phyloP scores from a whole-genome alignment of 2,329 filamentous ascomycete genomes.

The Colletotrichum shisoi region DNA sequence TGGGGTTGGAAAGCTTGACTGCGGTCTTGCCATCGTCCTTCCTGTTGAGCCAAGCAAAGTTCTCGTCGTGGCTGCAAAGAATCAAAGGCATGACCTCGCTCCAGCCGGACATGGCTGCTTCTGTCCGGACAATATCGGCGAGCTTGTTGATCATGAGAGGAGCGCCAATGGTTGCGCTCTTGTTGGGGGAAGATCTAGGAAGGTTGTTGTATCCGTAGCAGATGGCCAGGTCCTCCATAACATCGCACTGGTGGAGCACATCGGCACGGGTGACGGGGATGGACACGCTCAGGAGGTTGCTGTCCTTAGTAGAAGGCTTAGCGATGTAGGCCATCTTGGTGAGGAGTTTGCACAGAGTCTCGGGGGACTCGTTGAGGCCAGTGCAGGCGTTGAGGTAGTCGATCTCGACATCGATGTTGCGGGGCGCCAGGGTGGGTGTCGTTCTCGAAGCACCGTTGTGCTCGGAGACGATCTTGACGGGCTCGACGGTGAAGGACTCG shows the following conservation, averaged over 20 bases:
- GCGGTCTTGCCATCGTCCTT: slow-evolving; percentile 85
- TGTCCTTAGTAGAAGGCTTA: slow-evolving; percentile 72
- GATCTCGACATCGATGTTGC: slow-evolving; percentile 81
- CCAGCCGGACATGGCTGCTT: slow-evolving; percentile 95
- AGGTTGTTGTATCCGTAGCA: slow-evolving; percentile 98
- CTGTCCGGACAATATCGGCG: slow-evolving; percentile 84
- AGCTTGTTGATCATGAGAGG: slow-evolving; percentile 94
- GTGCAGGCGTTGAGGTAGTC: slow-evolving; percentile 95
- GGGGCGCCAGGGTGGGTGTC: slow-evolving; percentile 80
- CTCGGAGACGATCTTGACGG: slow-evolving; percentile 87
- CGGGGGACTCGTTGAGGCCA: slow-evolving; percentile 77
- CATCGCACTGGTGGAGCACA: slow-evolving; percentile 93
- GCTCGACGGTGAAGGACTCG: slow-evolving; percentile 91
- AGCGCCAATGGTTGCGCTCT: slow-evolving; percentile 84
- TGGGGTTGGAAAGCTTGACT: slow-evolving; percentile 87
- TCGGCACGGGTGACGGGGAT: slow-evolving; percentile 92
- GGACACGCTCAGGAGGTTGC: slow-evolving; percentile 78
- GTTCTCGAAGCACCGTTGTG: slow-evolving; percentile 86
- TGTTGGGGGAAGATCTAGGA: slow-evolving; percentile 84
- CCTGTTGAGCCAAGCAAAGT: slow-evolving; percentile 93
- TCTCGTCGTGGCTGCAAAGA: slow-evolving; percentile 96
- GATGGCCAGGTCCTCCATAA: slow-evolving; percentile 98
- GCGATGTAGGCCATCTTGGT: slow-evolving; percentile 90
- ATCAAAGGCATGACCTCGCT: slow-evolving; percentile 95
- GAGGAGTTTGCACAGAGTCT: slow-evolving; percentile 79